phyloP scores from a whole-genome alignment of 768 basidiomycete genomes.

The Leccinum olivaceopallidum region DNA sequence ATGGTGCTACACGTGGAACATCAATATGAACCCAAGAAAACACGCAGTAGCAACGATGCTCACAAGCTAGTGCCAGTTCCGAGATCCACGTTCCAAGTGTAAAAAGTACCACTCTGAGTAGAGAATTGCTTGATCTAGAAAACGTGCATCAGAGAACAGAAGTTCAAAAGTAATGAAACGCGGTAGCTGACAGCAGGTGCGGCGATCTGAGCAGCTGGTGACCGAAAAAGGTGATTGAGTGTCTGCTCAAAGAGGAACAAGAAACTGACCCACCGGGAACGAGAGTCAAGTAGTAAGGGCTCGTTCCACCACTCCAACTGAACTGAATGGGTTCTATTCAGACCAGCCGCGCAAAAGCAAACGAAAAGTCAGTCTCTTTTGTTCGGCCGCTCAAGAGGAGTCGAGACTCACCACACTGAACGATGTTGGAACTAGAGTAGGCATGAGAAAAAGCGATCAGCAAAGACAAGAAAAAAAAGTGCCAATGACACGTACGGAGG shows the following conservation, averaged over 20 bases:
- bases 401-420: conserved; percentile 50
- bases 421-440: conserved; percentile 36
- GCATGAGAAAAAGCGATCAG: neutral
- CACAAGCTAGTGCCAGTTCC: conserved; percentile 47
- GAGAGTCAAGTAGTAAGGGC: conserved; percentile 61
- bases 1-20: conserved; percentile 43
- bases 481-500: conserved; percentile 52
- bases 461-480: neutral
- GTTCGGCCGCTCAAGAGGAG: accelerated
- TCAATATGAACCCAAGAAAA: neutral
- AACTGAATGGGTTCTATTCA: conserved; percentile 58
- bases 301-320: conserved; percentile 49
- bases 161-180: neutral
- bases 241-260: no score
- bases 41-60: neutral
- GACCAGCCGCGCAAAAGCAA: conserved; percentile 1
- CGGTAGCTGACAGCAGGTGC: conserved; percentile 48
- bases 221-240: neutral
- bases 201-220: conserved; percentile 50
- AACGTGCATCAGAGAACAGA: conserved; percentile 7
- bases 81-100: conserved; percentile 61
- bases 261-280: conserved; percentile 51
- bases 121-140: conserved; percentile 56
- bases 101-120: conserved; percentile 38
- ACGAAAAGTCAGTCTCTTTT: neutral